A percentile compares a stretch with the other conserved stretches of the same genome.
Conservation (phyloP, 768 basidiomycete species). For the Mrakia gelida region DNA sequence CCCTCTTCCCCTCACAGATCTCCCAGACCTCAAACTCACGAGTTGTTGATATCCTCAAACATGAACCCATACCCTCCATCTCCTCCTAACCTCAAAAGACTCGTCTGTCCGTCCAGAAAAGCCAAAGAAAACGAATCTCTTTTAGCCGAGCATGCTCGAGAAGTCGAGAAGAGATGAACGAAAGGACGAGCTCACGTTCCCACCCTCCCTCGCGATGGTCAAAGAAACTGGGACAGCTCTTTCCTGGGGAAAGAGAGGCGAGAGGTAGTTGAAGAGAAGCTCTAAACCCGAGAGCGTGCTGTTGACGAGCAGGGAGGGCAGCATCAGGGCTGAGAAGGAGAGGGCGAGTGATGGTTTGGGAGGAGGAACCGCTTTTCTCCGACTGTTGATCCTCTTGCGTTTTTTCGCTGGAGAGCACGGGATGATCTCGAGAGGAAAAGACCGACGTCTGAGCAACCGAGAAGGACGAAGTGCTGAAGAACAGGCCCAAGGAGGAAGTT, state of each 20-base stretch:
- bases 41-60: constrained; percentile 21
- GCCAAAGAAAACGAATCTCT: not conserved
- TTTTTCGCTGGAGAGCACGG: no score
- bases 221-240: not conserved
- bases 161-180: not conserved
- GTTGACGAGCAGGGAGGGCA: not conserved
- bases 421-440: no score
- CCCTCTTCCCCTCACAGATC: not conserved
- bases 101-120: not conserved
- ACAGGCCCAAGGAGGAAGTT: no score
- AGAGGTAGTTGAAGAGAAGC: not conserved
- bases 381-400: not conserved
- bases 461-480: no score
- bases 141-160: not conserved
- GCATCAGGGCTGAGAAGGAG: not conserved
- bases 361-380: not conserved
- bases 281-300: not conserved
- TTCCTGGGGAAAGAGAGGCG: not conserved
- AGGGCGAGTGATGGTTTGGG: not conserved
- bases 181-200: not conserved
- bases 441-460: no score
- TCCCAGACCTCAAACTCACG: not conserved
- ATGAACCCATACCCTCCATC: constrained; percentile 13
- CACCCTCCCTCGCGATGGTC: not conserved
- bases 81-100: not conserved